A percentile compares a stretch with the other conserved stretches of the same genome.
These are phyloP conservation scores for Mycena amicta DNA, from an alignment of 768 basidiomycete genomes.

Conservation along the genomic window DNA sequence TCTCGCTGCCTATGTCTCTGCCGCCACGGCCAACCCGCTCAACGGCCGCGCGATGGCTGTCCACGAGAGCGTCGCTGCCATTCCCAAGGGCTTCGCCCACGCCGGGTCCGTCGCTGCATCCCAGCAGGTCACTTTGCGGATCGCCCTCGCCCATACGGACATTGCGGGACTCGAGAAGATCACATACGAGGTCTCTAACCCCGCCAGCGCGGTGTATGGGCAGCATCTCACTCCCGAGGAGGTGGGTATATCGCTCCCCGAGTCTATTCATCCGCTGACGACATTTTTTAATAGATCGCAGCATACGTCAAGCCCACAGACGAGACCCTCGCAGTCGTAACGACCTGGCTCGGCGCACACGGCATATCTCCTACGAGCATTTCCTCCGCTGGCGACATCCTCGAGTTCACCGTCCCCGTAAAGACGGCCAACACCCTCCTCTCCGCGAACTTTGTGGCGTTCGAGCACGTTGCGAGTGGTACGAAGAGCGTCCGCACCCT, in stretches of 20 bases:
- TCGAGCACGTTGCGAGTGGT: slow-evolving; percentile 38
- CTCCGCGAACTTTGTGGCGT: slow-evolving; percentile 40
- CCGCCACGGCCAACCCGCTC: neutral
- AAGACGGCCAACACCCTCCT: slow-evolving; percentile 48
- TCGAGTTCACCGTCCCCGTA: slow-evolving; percentile 45
- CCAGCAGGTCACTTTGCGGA: slow-evolving; percentile 32
- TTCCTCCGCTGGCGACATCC: slow-evolving; percentile 49
- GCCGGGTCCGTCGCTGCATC: neutral
- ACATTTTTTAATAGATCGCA: neutral
- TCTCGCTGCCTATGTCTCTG: neutral
- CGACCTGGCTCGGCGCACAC: slow-evolving; percentile 43
- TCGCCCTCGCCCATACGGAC: slow-evolving; percentile 23
- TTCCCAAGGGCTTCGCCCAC: slow-evolving; percentile 11
- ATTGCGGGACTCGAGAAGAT: slow-evolving; percentile 30
- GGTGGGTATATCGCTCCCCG: slow-evolving; percentile 33
- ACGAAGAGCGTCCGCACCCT: slow-evolving; percentile 46
- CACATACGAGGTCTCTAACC: slow-evolving; percentile 37
- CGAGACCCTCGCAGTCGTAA: slow-evolving; percentile 10
- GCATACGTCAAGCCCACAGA: slow-evolving; percentile 11
- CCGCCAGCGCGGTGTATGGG: slow-evolving; percentile 33
- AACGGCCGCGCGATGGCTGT: slow-evolving; percentile 8
- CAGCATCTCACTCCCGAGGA: slow-evolving; percentile 44
- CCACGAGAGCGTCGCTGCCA: slow-evolving; percentile 7
- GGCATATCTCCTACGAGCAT: slow-evolving; percentile 40
- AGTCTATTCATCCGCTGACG: neutral